phyloP scores from a whole-genome alignment of 805 yeast genomes.

The Pichia californica region DNA sequence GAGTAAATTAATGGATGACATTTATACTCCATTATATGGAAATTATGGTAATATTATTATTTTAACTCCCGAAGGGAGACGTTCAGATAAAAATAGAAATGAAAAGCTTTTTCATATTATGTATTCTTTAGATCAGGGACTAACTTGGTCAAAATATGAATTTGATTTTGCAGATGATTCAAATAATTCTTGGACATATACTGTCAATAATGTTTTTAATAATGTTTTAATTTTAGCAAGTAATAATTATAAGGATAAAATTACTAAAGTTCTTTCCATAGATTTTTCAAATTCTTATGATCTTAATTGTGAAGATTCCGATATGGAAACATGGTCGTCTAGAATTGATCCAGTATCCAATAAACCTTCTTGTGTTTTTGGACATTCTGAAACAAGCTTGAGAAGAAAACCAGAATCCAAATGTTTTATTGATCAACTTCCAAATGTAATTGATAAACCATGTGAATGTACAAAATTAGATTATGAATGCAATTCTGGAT shows the following conservation, averaged over 20 bases:
- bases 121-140: conserved; percentile 71
- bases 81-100: neutral
- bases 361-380: conserved; percentile 52
- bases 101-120: conserved; percentile 15
- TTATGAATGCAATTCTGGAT: conserved; percentile 63
- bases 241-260: conserved; percentile 34
- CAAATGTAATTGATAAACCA: conserved; percentile 40
- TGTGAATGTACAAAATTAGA: conserved; percentile 62
- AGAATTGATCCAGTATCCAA: conserved; percentile 31
- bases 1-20: conserved; percentile 46
- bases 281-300: conserved; percentile 54
- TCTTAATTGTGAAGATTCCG: conserved; percentile 39
- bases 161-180: conserved; percentile 34
- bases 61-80: conserved; percentile 37
- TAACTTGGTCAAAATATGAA: conserved; percentile 47
- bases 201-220: no score
- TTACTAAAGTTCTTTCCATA: conserved; percentile 28
- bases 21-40: conserved; percentile 55
- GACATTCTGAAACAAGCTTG: conserved; percentile 53
- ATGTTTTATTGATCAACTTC: conserved; percentile 52
- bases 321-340: conserved; percentile 61
- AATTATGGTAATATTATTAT: conserved; percentile 71
- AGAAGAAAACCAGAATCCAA: conserved; percentile 61
- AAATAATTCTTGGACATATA: no score
- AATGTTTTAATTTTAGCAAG: conserved; percentile 59